Base-by-base conservation (phyloP, 345 rosid genomes). In the Tarenaya hassleriana region DNA sequence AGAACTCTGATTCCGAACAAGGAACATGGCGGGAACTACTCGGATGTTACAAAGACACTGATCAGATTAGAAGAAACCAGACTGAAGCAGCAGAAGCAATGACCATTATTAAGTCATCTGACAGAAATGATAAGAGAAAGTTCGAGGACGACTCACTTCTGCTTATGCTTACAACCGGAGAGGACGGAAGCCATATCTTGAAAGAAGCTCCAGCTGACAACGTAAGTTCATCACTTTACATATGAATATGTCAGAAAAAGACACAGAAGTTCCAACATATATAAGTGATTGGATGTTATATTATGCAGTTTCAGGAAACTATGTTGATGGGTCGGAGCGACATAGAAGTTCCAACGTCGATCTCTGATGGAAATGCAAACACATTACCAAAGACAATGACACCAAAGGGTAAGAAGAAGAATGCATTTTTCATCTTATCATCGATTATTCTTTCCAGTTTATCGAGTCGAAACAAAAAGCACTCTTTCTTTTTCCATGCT, bases 171-270 rank as follows among this genome's bases (percentile, higher is more conserved):
- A 16, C 18, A 58, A 55, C 63, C 0, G 16, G 20, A 0, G 64
- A 55, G 35, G 64, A 56, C 27, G 66, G 69, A 50, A 21, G 55
- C 64, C 65, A 18, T 64, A 47, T 53, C 27, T 52, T 55, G 5
- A 47, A 66, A 32, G 71, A 67, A 59, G 66, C 42, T 59, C 41
- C 64, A 24, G 45, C 43, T 35, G 77, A 66, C 46, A 66, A 53
- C 17, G 97, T 88, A 78, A 81, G 82, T 38, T 39, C 51, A 49
- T 37, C 33, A 47, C 33, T 2, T 55, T 4, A 11, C 20, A n/a
- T n/a, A n/a, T n/a, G n/a, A n/a, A n/a, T n/a, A n/a, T n/a, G 55
- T 67, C 58, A 19, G 54, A 27, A 0, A 12, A 24, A 20, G 37
- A 51, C 24, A 43, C 34, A 21, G n/a, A n/a, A 21, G 24, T 20